A percentile compares a stretch with the other conserved stretches of the same genome.
phyloP scores from a whole-genome alignment of 1,284 basidiomycete species.

The Tremellales sp. region DNA sequence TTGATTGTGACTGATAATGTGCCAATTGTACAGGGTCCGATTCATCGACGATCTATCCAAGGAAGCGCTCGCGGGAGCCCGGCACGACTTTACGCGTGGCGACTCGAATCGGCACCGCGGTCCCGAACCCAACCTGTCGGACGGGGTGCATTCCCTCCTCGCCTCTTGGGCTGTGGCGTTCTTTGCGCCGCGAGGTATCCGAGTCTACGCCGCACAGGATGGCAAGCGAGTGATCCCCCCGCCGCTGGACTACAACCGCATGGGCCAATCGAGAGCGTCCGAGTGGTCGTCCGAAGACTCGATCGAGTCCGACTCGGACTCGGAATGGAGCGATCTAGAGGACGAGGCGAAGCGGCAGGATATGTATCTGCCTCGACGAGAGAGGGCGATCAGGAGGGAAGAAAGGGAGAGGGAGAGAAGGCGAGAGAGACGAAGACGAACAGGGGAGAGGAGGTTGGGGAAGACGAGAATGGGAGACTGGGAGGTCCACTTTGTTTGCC shows the following conservation, averaged over 20 bases:
- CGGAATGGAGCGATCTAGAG: constrained; percentile 21
- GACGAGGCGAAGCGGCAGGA: constrained; percentile 19
- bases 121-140: constrained; percentile 27
- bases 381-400: constrained; percentile 23
- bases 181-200: constrained; percentile 34
- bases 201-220: constrained; percentile 32
- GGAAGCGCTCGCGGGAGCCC: constrained; percentile 25
- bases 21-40: constrained; percentile 15
- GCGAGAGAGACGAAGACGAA: constrained; percentile 19
- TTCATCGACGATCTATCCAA: constrained; percentile 35
- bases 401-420: constrained; percentile 25
- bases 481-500: constrained; percentile 37
- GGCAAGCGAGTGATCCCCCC: constrained; percentile 28
- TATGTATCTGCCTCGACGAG: constrained; percentile 32
- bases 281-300: constrained; percentile 26
- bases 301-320: background rate
- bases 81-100: constrained; percentile 15
- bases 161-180: constrained; percentile 36
- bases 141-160: constrained; percentile 29
- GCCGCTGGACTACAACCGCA: constrained; percentile 14
- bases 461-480: constrained; percentile 21
- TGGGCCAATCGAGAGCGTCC: constrained; percentile 26
- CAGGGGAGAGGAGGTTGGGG: constrained; percentile 10
- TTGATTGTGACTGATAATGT: background rate
- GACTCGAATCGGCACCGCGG: constrained; percentile 12